These are phyloP conservation scores for Aspergillus quadricinctus DNA, from an alignment of 2,329 filamentous ascomycete species.

Conservation along the genomic window DNA sequence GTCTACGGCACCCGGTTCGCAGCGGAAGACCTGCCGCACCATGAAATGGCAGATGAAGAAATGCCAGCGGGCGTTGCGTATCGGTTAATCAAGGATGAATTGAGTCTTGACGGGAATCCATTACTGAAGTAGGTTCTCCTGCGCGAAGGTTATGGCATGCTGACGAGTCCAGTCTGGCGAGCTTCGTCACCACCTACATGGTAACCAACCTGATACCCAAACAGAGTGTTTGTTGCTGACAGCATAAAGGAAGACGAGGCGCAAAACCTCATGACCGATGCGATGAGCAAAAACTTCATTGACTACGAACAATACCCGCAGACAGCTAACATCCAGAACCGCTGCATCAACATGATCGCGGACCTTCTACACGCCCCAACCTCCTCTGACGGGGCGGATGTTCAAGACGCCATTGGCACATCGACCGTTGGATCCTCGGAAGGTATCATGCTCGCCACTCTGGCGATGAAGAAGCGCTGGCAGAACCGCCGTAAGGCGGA, in stretches of 20 bases:
- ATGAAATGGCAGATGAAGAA: slow-evolving; percentile 79
- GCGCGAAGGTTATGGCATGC: not conserved
- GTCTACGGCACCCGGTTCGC: slow-evolving; percentile 86
- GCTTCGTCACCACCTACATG: slow-evolving; percentile 70
- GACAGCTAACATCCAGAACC: slow-evolving; percentile 58
- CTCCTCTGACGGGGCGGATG: slow-evolving; percentile 44
- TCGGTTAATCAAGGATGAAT: slow-evolving; percentile 60
- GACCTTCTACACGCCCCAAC: slow-evolving; percentile 59
- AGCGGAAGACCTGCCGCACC: slow-evolving; percentile 69
- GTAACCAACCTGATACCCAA: slow-evolving; percentile 1
- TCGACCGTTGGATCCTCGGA: slow-evolving; percentile 69
- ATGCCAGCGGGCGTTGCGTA: slow-evolving; percentile 76
- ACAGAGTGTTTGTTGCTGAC: not conserved
- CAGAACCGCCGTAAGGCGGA: slow-evolving; percentile 57
- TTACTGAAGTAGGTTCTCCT: slow-evolving; percentile 58
- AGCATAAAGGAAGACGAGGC: slow-evolving; percentile 54
- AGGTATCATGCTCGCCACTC: slow-evolving; percentile 64
- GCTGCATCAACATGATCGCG: slow-evolving; percentile 65
- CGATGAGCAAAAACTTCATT: slow-evolving; percentile 67
- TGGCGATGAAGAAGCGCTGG: slow-evolving; percentile 73
- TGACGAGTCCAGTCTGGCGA: slow-evolving; percentile 20
- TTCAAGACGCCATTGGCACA: slow-evolving; percentile 57
- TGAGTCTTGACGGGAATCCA: slow-evolving; percentile 62
- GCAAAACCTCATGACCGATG: slow-evolving; percentile 61
- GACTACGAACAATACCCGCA: slow-evolving; percentile 65